Conservation (phyloP, 1,284 basidiomycete genomes). For the Sphaerobolus stellatus region DNA sequence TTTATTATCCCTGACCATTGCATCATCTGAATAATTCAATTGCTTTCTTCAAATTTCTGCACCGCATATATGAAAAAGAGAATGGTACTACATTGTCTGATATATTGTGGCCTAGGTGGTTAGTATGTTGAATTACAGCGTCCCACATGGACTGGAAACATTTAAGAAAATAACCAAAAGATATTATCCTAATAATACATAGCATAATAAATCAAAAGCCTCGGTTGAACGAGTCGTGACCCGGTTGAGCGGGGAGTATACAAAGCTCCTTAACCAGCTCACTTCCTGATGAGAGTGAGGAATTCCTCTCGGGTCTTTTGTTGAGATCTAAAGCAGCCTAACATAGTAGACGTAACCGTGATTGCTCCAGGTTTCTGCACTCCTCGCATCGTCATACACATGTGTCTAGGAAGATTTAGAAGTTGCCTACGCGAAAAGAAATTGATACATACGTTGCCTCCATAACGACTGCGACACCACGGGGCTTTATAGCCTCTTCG, state of each 20-base stretch:
- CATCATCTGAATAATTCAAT: background rate
- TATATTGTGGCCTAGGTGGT: too few relatives aligned
- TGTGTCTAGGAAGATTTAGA: slow-evolving; percentile 59
- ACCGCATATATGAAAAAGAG: too few relatives aligned
- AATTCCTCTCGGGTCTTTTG: slow-evolving; percentile 98
- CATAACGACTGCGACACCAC: slow-evolving; percentile 99
- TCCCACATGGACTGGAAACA: too few relatives aligned
- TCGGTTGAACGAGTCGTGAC: background rate
- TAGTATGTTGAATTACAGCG: slow-evolving; percentile 1
- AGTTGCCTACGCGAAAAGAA: slow-evolving; percentile 1
- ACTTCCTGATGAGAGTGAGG: slow-evolving; percentile 72
- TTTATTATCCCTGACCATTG: background rate
- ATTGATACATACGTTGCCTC: slow-evolving; percentile 80
- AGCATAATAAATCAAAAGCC: background rate
- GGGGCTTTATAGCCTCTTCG: slow-evolving; percentile 95
- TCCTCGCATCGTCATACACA: slow-evolving; percentile 99
- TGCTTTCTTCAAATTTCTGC: too few relatives aligned
- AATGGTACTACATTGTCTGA: too few relatives aligned
- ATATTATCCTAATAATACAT: too few relatives aligned
- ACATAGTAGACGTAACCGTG: slow-evolving; percentile 98
- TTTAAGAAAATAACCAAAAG: too few relatives aligned
- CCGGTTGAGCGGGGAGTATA: slow-evolving; percentile 4
- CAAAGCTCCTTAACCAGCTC: slow-evolving; percentile 20
- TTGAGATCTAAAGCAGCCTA: slow-evolving; percentile 95
- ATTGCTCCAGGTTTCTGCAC: slow-evolving; percentile 97